A percentile compares a stretch with the other conserved stretches of the same genome.
Evolutionary conservation across 108 stramenopile species (phyloP).

Genomic region (Cyclotella atomus): DNA sequence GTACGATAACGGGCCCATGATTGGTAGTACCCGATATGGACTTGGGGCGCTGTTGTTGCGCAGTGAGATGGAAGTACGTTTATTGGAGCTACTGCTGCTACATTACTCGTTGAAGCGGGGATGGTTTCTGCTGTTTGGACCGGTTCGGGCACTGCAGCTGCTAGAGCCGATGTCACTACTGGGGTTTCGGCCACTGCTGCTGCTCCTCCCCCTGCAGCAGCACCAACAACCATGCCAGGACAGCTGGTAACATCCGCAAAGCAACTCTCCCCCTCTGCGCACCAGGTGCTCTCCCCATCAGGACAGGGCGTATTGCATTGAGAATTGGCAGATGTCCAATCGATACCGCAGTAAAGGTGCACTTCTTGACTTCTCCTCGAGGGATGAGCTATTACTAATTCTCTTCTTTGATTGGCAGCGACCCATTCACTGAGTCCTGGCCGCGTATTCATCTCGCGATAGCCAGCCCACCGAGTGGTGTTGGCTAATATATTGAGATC

Average conservation of each 20-base stretch:
- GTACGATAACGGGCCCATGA: slow-evolving; percentile 38
- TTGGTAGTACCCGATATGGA: slow-evolving; percentile 45
- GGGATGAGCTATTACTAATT: neutral
- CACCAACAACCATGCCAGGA: slow-evolving; percentile 19
- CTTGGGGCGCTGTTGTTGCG: slow-evolving; percentile 8
- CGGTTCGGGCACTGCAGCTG: neutral
- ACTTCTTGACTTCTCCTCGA: slow-evolving; percentile 6
- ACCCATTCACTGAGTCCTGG: neutral
- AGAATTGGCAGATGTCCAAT: slow-evolving; percentile 22
- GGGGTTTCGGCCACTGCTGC: neutral
- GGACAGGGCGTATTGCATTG: slow-evolving; percentile 23
- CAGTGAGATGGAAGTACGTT: slow-evolving; percentile 7
- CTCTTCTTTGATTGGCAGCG: neutral
- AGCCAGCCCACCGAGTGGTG: neutral
- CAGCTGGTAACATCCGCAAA: slow-evolving; percentile 37
- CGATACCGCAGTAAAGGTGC: slow-evolving; percentile 26
- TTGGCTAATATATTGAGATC: neutral
- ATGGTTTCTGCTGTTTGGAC: neutral
- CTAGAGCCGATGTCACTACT: neutral
- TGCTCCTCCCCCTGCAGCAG: neutral
- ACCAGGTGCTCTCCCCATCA: slow-evolving; percentile 11
- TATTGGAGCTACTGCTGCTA: neutral
- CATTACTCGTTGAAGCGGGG: neutral
- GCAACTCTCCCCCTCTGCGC: slow-evolving; percentile 20
- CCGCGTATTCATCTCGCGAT: neutral